Base-by-base conservation (phyloP, 371 early-diverging fungal species). In the Haplosporangium sp. region DNA sequence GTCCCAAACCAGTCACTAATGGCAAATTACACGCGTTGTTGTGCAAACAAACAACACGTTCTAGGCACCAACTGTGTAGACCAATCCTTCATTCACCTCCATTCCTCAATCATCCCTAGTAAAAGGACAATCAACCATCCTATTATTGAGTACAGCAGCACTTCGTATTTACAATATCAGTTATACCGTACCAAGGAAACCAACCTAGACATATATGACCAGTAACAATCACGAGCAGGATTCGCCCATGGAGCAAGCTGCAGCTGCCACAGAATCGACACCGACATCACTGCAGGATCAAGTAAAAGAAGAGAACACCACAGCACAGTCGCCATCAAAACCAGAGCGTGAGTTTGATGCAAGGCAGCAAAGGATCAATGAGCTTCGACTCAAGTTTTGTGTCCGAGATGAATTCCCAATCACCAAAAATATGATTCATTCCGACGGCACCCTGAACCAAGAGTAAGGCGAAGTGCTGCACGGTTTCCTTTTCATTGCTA, bases 381-480 rank as follows among this genome's bases (percentile, higher is more conserved):
- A 85, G 51, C 84, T 95, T 86, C 89, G 96, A 2, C 82, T 94
- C 13, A 86, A 92, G 81, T 96, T 96, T 69, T 95, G 94, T 72
- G 69, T 90, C 53, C 83, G 95, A n/a, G 87, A 89, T 6, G 93
- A 95, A 62, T 93, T 93, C 64, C 92, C 91, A 47, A 88, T 90
- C 40, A 95, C 95, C 11, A 87, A 91, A 46, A 88, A 85, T 52
- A 93, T 96, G 80, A 92, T 96, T 62, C 88, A 91, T 63, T 80
- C 89, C 6, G 93, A 93, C 56, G 96, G 96, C 37, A 89, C 89
- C 10, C 77, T 96, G 14, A 96, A 96, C 73, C 96, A 96, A 87
- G 95, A 94, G 91, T 93, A 87, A 29, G 29, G 4, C 1, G 29
- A 29, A 29, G 29, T 4, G 29, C 29, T 4, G 29, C 29, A 48